Percentiles rank a stretch among this genome's conserved stretches.
Conservation (phyloP, 2,329 filamentous ascomycete species). For the Pseudogymnoascus sp. region DNA sequence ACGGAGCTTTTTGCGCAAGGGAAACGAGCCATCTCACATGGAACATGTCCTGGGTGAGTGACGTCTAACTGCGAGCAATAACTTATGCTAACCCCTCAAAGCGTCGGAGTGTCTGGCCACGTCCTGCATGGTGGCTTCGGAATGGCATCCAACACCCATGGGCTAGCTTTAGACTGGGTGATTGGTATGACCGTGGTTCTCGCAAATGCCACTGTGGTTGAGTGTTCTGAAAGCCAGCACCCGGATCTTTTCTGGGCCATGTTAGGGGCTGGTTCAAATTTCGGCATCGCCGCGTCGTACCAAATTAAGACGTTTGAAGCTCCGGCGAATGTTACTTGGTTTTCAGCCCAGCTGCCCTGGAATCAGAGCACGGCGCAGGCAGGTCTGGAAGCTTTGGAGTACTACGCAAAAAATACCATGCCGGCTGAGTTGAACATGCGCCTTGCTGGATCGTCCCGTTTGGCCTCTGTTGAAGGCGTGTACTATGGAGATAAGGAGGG, state of each 20-base stretch:
- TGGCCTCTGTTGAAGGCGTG: neutral
- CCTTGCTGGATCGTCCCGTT: neutral
- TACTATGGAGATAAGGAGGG: neutral
- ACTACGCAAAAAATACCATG: neutral
- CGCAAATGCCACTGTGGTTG: conserved; percentile 25
- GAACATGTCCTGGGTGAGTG: conserved; percentile 34
- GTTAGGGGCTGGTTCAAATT: conserved; percentile 30
- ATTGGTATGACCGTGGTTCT: conserved; percentile 41
- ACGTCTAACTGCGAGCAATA: neutral
- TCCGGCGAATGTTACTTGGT: conserved; percentile 25
- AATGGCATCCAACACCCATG: conserved; percentile 40
- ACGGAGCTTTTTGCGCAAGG: conserved; percentile 30
- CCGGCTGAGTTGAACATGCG: neutral
- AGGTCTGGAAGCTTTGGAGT: neutral
- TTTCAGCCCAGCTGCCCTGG: conserved; percentile 16
- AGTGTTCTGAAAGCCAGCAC: conserved; percentile 20
- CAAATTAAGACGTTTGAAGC: conserved; percentile 29
- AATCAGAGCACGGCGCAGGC: neutral
- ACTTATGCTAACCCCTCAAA: neutral
- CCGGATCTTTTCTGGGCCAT: conserved; percentile 30
- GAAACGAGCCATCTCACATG: conserved; percentile 35
- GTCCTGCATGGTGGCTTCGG: conserved; percentile 42
- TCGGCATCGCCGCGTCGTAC: conserved; percentile 30
- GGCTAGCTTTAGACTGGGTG: conserved; percentile 44
- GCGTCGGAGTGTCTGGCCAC: conserved; percentile 40